Base-by-base conservation (phyloP, 257 asterid genomes). In the Apocynum venetum region DNA sequence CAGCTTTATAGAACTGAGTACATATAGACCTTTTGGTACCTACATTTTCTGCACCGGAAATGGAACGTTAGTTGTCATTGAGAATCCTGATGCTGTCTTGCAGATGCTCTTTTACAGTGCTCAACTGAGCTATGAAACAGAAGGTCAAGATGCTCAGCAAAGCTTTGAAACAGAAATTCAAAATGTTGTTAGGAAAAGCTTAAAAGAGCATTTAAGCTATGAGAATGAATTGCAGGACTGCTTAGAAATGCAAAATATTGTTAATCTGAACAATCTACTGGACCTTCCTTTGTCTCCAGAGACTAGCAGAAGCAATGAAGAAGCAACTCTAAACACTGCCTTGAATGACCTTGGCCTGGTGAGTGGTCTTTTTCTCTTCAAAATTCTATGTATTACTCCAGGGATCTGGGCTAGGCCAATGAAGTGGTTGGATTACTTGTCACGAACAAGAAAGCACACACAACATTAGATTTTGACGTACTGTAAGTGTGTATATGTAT, bases 261-360 rank as follows among this genome's bases (percentile, higher is more conserved):
- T 89, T 15, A 79, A 78, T 80, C 71, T 94, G 25, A 82, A 78
- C 43, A 83, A 82, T 81, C 88, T 94, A 9, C 83, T 75, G 25
- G 87, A 89, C n/a, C 77, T 94, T 71, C 97, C 97, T 14, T 85
- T 94, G 86, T 85, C 90, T 74, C 74, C 84, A 43, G 84, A 87
- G 80, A 81, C 87, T 38, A 60, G 59, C 41, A 69, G 83, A 59
- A 74, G 72, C 38, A 78, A 76, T 81, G 91, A 91, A 70, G 89
- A 85, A 36, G 74, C 72, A 67, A 40, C 55, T 43, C 78, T 81
- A 48, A 72, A 80, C 75, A 51, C 81, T 40, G 93, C 88, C 52
- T 77, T 92, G 38, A 85, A 85, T 76, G 93, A 91, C 85, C 91
- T 94, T 44, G 96, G 96, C 81, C 85, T 94, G 91, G 97, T 92